Evolutionary conservation across 257 asterid species (phyloP), one percentile per base, ranked within the genome.

Genomic region (Euphrasia confusa): DNA sequence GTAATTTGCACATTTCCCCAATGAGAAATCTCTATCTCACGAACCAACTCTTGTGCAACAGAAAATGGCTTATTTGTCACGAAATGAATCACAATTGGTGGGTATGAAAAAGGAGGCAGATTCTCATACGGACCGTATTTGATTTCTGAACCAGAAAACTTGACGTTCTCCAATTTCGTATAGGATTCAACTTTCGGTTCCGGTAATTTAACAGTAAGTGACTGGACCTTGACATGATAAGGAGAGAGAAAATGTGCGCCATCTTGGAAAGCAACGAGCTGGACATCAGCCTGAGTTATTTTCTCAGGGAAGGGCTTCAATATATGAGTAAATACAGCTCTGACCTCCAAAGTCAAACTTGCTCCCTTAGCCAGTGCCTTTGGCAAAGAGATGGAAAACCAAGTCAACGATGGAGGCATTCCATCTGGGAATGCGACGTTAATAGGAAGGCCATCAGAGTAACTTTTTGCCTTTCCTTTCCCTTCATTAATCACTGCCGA

Each of bases 1-100:
- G 97, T 93, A 58, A 93, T 68, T 75, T 87, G 97, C 71, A 93
- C 94, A 77, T 84, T 93, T 73, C 99, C 99, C 99, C 99, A 93
- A 45, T 89, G 99, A 50, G 99, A 93, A 66, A 93, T 68, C 83
- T 89, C 99, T 71, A 93, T 83, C 79, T 93, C 99, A 44, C 96
- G 85, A 32, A 87, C 88, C 84, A 89, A 77, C 76, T 93, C 88
- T 69, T 68, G 72, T 61, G 97, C 95, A 73, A 89, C 88, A 11
- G 82, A 75, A 72, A 87, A 87, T 47, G 99, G 95, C 61, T 58
- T 79, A 72, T 85, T 85, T 81, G 84, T 81, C 27, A 79, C 84
- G 63, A 80, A 87, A 78, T 93, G 99, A 58, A 89, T 77, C 65
- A 72, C 86, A 42, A 89, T 68, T 66, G 84, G 78, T 30, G 76